phyloP scores from a whole-genome alignment of 1,139 yeast species.

The Scheffersomyces titani region DNA sequence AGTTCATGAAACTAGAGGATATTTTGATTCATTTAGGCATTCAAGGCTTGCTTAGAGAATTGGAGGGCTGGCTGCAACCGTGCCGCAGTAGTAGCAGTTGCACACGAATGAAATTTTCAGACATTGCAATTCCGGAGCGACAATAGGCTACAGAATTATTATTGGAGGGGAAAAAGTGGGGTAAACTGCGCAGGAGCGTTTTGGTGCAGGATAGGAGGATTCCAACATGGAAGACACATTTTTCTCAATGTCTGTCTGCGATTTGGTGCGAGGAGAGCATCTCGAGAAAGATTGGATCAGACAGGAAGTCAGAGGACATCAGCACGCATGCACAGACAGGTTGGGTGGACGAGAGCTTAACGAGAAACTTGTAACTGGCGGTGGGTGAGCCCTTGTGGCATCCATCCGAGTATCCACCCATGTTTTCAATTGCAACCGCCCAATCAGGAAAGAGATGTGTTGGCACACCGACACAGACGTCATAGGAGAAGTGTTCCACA shows the following conservation, averaged over 20 bases:
- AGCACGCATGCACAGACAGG: neutral
- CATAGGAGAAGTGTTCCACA: neutral
- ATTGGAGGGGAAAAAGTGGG: neutral
- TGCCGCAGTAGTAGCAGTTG: neutral
- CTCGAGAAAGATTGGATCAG: neutral
- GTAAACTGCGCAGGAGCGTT: neutral
- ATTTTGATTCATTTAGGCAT: neutral
- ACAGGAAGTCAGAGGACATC: neutral
- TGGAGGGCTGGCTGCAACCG: neutral
- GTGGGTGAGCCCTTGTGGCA: neutral
- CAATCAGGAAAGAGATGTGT: neutral
- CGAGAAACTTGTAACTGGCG: neutral
- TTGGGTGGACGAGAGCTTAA: neutral
- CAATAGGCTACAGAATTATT: neutral
- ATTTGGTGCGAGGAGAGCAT: neutral
- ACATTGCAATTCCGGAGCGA: neutral
- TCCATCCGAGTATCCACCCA: neutral
- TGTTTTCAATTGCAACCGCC: neutral
- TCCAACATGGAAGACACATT: neutral
- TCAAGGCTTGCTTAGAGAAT: neutral
- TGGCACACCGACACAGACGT: neutral
- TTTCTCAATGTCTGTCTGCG: neutral
- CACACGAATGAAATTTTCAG: neutral
- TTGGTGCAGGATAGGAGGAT: neutral
- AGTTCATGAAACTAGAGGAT: neutral